Conservation (phyloP, 352 stramenopile genomes). For the Blastocystis sp. region DNA sequence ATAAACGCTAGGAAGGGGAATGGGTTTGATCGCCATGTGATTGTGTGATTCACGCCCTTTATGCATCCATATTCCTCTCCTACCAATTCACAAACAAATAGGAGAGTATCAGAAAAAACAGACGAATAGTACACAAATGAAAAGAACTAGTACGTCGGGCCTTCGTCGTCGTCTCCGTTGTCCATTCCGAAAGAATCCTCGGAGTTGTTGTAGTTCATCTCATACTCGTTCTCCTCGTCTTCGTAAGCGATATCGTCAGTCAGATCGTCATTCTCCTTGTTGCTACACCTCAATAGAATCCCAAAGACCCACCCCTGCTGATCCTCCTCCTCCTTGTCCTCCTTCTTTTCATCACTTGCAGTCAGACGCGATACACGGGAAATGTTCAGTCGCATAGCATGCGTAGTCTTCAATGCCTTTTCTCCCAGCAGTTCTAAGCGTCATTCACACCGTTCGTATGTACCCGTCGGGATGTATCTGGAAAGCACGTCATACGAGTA, state of each 20-base stretch:
- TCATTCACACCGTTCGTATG: not conserved
- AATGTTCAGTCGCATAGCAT: slow-evolving; percentile 18
- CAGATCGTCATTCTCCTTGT: slow-evolving; percentile 47
- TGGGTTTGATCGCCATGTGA: too few relatives aligned
- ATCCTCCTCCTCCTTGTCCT: slow-evolving; percentile 18
- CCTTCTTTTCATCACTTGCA: slow-evolving; percentile 20
- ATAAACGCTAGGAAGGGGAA: too few relatives aligned
- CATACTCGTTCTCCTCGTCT: slow-evolving; percentile 62
- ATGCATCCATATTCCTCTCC: too few relatives aligned
- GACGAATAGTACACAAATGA: too few relatives aligned
- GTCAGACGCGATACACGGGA: not conserved
- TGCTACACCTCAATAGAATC: not conserved
- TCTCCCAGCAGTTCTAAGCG: slow-evolving; percentile 44
- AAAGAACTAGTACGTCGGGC: not conserved
- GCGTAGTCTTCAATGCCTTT: not conserved
- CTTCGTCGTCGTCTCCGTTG: slow-evolving; percentile 15
- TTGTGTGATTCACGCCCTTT: too few relatives aligned
- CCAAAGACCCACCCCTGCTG: not conserved
- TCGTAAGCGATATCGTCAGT: slow-evolving; percentile 49
- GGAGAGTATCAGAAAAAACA: too few relatives aligned
- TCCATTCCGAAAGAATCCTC: slow-evolving; percentile 30
- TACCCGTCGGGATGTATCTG: slow-evolving; percentile 61
- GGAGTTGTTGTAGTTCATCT: slow-evolving; percentile 15
- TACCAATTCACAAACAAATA: too few relatives aligned
- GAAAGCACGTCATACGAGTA: slow-evolving; percentile 61